phyloP scores from a whole-genome alignment of 768 basidiomycete species.

The Cyclocybe aegerita region DNA sequence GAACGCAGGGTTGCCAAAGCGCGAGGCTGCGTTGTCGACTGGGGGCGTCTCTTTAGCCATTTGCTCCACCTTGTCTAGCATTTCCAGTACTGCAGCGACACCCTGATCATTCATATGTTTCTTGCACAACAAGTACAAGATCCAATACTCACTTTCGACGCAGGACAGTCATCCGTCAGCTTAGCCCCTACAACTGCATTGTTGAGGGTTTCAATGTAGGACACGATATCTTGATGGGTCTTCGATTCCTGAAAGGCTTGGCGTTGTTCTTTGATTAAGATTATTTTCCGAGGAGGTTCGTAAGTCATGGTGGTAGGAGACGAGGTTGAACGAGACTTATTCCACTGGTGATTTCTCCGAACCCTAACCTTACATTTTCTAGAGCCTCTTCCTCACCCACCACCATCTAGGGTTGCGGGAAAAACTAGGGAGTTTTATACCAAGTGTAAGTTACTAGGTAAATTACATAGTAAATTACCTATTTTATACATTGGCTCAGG shows the following conservation, averaged over 20 bases:
- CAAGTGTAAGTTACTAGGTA: too few species aligned
- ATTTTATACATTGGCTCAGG: too few species aligned
- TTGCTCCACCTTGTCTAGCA: slow-evolving; percentile 67
- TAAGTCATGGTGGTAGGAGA: slow-evolving; percentile 31
- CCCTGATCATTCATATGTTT: slow-evolving; percentile 42
- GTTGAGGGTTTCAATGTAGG: slow-evolving; percentile 77
- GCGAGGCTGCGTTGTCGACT: slow-evolving; percentile 84
- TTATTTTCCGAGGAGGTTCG: slow-evolving; percentile 62
- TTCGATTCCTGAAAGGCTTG: slow-evolving; percentile 76
- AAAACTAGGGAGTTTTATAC: too few species aligned
- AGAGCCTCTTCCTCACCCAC: too few species aligned
- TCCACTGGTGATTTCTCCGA: too few species aligned
- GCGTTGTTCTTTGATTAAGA: slow-evolving; percentile 77
- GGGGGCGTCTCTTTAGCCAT: slow-evolving; percentile 75
- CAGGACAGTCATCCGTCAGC: slow-evolving; percentile 59
- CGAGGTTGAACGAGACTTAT: too few species aligned
- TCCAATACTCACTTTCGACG: slow-evolving; percentile 54
- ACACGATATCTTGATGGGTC: slow-evolving; percentile 65
- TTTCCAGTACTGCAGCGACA: slow-evolving; percentile 54
- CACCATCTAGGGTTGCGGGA: too few species aligned
- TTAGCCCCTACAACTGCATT: slow-evolving; percentile 73
- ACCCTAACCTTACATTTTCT: too few species aligned
- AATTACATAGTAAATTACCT: too few species aligned
- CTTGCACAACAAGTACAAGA: not conserved
- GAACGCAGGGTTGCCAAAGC: slow-evolving; percentile 98